Base-by-base conservation (phyloP, 306 rosid species). In the Quercus robur region DNA sequence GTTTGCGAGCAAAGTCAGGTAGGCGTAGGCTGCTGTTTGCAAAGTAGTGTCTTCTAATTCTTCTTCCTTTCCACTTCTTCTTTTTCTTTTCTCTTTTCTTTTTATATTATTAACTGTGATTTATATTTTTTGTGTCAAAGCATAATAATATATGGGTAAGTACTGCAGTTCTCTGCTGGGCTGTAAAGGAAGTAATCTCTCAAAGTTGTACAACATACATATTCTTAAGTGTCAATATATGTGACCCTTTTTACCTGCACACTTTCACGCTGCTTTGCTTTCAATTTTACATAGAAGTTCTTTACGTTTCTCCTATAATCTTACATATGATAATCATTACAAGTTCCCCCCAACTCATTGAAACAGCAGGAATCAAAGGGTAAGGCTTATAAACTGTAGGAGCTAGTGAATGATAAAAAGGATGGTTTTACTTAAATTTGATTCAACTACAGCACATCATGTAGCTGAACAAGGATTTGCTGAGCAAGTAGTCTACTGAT, bases 11-110 rank as follows among this genome's bases (percentile, higher is more conserved):
- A 85, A 94, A 87, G 89, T 84, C 91, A 31, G 80, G 83, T 71
- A 82, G 92, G 71, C 90, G 90, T 38, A 84, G 97, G 86, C 89
- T 83, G 85, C 81, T 91, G 75, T 90, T 90, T 78, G 79, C 85
- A 72, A 86, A 88, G 81, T 92, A 85, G 85, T 82, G 77, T 81
- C 56, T 64, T 71, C 56, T 19, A 41, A 18, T 59, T 58, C 12
- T 80, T 77, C 54, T 41, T 67, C 5, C 67, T 61, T 73, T 35
- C 46, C 46, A 15, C 20, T 76, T 67, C 73, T 15, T 18, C 11
- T 73, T 67, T 2, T 74, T 23, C 0, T 56, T 4, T 51, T 71
- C 14, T 25, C 28, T 70, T 80, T 56, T 76, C 74, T 55, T 44
- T 35, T 61, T 56, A 8, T 25, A 25, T 25, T 25, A 10, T 49